phyloP scores from a whole-genome alignment of 2,329 filamentous ascomycete species.

The Pseudogymnoascus sp. region DNA sequence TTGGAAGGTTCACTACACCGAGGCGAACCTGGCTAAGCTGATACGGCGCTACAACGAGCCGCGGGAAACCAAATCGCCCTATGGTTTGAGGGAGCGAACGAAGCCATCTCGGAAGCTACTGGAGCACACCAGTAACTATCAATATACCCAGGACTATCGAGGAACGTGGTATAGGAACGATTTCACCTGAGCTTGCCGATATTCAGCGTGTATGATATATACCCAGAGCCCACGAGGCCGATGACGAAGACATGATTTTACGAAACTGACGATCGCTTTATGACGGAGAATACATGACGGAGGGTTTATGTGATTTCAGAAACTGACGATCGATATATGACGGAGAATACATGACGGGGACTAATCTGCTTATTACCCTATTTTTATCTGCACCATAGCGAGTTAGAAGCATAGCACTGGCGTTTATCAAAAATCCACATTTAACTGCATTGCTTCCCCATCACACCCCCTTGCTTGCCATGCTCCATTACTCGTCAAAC shows the following conservation, averaged over 20 bases:
- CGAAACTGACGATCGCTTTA: not conserved
- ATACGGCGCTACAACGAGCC: not conserved
- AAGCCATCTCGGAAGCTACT: not conserved
- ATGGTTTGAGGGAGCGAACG: not conserved
- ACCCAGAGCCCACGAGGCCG: not conserved
- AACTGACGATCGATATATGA: not conserved
- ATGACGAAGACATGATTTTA: conserved; percentile 2
- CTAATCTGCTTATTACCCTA: not conserved
- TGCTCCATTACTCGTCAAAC: not conserved
- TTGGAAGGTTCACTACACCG: not conserved
- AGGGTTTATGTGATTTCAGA: no score
- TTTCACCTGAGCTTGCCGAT: not conserved
- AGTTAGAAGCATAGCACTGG: not conserved
- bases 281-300: not conserved
- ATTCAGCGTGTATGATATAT: not conserved
- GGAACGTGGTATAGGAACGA: not conserved
- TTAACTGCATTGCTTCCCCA: not conserved
- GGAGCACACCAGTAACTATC: not conserved
- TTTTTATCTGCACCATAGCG: not conserved
- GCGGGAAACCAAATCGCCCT: not conserved
- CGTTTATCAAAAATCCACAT: conserved; percentile 4
- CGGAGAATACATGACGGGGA: not conserved
- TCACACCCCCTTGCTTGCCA: not conserved
- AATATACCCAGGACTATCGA: not conserved
- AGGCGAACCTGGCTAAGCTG: not conserved